Evolutionary conservation across 73 alveolate genomes (phyloP), one percentile per base, ranked within the genome.

Genomic region (Halteria grandinella): DNA sequence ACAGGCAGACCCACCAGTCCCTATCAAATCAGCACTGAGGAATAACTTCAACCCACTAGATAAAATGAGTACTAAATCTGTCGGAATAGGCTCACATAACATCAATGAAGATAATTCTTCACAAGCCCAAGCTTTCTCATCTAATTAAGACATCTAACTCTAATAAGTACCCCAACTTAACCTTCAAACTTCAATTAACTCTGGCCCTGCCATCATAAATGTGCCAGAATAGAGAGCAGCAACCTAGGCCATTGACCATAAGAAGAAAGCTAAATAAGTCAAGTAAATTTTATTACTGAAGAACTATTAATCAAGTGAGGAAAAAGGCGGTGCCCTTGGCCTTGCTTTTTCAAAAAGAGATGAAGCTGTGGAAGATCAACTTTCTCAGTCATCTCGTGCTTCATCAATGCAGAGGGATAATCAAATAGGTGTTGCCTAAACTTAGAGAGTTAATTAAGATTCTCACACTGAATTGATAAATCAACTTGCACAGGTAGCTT

Each of bases 81-180:
- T 66, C 7, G 80, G 80, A 5, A 66, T 66, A 6, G 80, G 80
- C 6, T 66, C 80, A 14, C 27, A n/a, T 23, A 66, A 44, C 34
- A 51, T 66, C n/a, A 66, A 66, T 66, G 80, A 66, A 15, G n/a
- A n/a, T n/a, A n/a, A n/a, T n/a, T 20, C 69, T 12, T 12, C 50
- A 23, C 21, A 66, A 25, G 32, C 80, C 1, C 43, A 3, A 8
- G 37, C 55, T 8, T 4, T 29, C 6, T n/a, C 2, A 11, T 60
- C 77, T 1, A 37, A 12, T 8, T 36, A 60, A 36, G 37, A 55
- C 5, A 15, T 40, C 12, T 40, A 39, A 37, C 7, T 60, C 11
- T 31, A 60, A 45, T 59, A 60, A 66, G 80, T 25, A 43, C 69
- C 43, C 43, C 32, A 66, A 39, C 10, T 39, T 11, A 39, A 66